Conservation (phyloP, 805 yeast genomes). For the Debaryomyces hansenii region DNA sequence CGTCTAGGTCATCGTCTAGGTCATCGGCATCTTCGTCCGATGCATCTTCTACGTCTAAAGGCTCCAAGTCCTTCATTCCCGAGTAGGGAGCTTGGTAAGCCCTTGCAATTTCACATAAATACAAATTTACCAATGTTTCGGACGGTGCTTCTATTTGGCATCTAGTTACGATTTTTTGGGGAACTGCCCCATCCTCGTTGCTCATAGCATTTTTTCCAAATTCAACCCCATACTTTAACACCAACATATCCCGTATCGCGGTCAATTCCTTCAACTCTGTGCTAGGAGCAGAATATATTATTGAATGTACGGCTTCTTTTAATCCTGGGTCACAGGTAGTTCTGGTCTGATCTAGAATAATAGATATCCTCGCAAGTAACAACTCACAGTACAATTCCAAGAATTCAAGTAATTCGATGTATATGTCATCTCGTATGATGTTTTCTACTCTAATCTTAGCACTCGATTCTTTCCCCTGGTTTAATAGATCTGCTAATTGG, state of each 20-base stretch:
- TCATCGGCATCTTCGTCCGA: constrained; percentile 14
- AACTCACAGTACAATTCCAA: constrained; percentile 83
- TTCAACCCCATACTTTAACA: constrained; percentile 66
- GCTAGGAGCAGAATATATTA: constrained; percentile 68
- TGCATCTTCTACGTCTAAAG: constrained; percentile 5
- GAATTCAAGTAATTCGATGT: constrained; percentile 74
- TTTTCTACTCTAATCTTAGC: constrained; percentile 84
- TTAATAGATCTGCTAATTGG: constrained; percentile 66
- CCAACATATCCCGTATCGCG: constrained; percentile 60
- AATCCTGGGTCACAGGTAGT: constrained; percentile 57
- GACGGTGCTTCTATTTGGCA: constrained; percentile 70
- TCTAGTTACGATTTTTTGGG: constrained; percentile 63
- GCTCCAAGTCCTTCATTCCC: constrained; percentile 32
- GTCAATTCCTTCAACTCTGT: constrained; percentile 75
- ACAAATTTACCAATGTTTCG: constrained; percentile 62
- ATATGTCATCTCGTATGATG: constrained; percentile 77
- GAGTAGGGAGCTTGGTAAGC: constrained; percentile 78
- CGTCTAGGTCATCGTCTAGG: constrained; percentile 14
- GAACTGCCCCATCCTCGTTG: constrained; percentile 51
- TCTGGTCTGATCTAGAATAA: constrained; percentile 47
- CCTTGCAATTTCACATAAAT: constrained; percentile 75
- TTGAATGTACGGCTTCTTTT: constrained; percentile 70
- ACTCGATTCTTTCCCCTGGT: constrained; percentile 72
- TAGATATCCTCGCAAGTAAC: constrained; percentile 68
- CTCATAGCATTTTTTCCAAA: constrained; percentile 57